A percentile compares a stretch with the other conserved stretches of the same genome.
Evolutionary conservation across 164 flowering plant species (phyloP).

Genomic region (Echeveria elegans): DNA sequence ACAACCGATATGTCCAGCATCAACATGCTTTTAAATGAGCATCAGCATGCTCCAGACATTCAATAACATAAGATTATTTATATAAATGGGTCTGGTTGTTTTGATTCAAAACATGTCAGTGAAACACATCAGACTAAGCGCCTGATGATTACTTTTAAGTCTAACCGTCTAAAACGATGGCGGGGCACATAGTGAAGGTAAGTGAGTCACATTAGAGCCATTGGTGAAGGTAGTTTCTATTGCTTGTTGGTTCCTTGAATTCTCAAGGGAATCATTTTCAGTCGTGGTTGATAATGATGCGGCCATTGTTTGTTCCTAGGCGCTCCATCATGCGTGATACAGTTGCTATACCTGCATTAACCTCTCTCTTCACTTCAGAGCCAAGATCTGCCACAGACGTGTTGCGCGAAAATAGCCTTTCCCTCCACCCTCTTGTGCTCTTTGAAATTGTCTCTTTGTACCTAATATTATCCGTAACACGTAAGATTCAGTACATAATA

Average conservation of each 20-base stretch:
- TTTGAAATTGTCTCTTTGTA: conserved; percentile 58
- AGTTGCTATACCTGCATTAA: conserved; percentile 34
- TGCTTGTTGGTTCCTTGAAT: conserved; percentile 13
- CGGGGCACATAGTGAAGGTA: neutral
- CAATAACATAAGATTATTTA: too few species aligned
- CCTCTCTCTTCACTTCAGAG: conserved; percentile 42
- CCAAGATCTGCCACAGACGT: conserved; percentile 35
- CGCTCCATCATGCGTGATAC: conserved; percentile 39
- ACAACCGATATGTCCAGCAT: too few species aligned
- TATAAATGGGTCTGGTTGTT: neutral
- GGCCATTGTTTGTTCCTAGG: conserved; percentile 24
- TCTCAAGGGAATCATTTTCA: conserved; percentile 16
- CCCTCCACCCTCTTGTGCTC: conserved; percentile 59
- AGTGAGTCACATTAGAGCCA: neutral
- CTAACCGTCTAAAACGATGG: neutral
- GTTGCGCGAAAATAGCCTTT: conserved; percentile 49
- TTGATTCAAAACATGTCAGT: neutral
- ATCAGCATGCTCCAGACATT: too few species aligned
- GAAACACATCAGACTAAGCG: neutral
- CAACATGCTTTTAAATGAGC: too few species aligned
- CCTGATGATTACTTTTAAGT: neutral
- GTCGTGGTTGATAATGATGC: conserved; percentile 19
- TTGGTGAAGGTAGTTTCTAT: neutral
- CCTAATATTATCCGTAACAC: conserved; percentile 18
- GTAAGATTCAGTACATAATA: too few species aligned